phyloP scores from a whole-genome alignment of 2,329 filamentous ascomycete species.

The Phyllosticta paracitricarpa region DNA sequence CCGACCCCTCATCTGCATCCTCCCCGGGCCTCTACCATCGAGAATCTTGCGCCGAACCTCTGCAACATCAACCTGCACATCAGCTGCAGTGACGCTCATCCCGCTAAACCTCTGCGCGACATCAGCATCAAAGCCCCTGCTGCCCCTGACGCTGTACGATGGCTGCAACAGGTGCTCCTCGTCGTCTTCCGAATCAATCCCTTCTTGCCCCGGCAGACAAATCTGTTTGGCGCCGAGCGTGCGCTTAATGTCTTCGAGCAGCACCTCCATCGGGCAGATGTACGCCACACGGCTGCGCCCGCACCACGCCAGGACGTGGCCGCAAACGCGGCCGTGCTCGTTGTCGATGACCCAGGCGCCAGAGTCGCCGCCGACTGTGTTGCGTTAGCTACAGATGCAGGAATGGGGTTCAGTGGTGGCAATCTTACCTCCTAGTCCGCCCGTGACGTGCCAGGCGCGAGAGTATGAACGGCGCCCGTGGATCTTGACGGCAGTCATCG shows the following conservation, averaged over 20 bases:
- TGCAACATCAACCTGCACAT: slow-evolving; percentile 1
- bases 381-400: neutral
- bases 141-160: neutral
- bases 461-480: slow-evolving; percentile 74
- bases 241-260: slow-evolving; percentile 74
- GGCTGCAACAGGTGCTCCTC: neutral
- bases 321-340: slow-evolving; percentile 67
- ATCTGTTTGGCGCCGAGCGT: slow-evolving; percentile 63
- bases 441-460: slow-evolving; percentile 55
- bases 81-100: neutral
- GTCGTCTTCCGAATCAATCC: slow-evolving; percentile 7
- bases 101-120: neutral
- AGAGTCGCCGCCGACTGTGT: slow-evolving; percentile 69
- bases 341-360: slow-evolving; percentile 89
- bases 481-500: slow-evolving; percentile 77
- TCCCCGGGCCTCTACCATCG: neutral
- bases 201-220: slow-evolving; percentile 52
- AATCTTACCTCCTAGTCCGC: slow-evolving; percentile 45
- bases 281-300: slow-evolving; percentile 73
- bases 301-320: slow-evolving; percentile 85
- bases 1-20: neutral
- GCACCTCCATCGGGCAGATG: slow-evolving; percentile 88
- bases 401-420: slow-evolving; percentile 7
- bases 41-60: neutral
- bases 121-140: neutral